Evolutionary conservation across 129 eudicot species (phyloP).

Genomic region (Saposhnikovia divaricata): DNA sequence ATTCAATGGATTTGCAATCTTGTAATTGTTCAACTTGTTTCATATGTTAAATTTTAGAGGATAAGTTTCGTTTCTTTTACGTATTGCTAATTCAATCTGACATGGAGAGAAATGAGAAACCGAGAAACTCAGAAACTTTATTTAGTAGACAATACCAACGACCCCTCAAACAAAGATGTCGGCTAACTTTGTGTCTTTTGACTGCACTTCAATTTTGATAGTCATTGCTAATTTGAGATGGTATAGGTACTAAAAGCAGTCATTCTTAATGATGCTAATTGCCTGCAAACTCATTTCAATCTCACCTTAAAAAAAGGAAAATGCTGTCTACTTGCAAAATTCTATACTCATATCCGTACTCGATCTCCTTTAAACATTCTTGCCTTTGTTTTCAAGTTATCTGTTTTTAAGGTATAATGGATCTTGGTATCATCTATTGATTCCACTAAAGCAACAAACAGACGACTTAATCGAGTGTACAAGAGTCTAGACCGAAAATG

Average conservation of each 20-base stretch:
- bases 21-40: background rate
- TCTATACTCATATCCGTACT: background rate
- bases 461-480: background rate
- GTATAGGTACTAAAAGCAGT: background rate
- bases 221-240: background rate
- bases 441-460: background rate
- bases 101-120: background rate
- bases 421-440: background rate
- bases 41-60: background rate
- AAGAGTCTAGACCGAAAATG: background rate
- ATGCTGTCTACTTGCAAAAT: background rate
- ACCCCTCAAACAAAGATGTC: background rate
- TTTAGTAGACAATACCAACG: background rate
- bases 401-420: background rate
- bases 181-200: background rate
- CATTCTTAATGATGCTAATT: constrained; percentile 8
- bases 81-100: background rate
- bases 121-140: background rate
- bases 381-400: background rate
- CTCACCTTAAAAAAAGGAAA: background rate
- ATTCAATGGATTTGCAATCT: no score
- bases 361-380: background rate
- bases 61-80: background rate
- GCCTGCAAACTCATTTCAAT: background rate
- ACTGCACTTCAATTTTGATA: background rate